These are phyloP conservation scores for Castanea sativa DNA, from an alignment of 306 rosid genomes.

Conservation along the genomic window DNA sequence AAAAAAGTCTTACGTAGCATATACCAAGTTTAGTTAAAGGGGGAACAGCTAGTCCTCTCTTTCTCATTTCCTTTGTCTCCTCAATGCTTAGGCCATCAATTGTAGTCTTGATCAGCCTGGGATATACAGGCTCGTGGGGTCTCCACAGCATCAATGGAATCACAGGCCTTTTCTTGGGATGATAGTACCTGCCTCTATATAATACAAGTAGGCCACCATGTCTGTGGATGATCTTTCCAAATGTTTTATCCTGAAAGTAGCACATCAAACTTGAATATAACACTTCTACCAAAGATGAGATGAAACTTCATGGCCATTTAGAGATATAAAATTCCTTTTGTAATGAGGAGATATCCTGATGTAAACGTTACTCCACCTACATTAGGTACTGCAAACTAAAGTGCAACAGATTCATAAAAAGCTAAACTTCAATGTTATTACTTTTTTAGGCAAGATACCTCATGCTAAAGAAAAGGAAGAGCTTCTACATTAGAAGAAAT, in stretches of 20 bases:
- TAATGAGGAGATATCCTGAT: neutral
- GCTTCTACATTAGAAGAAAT: constrained; percentile 2
- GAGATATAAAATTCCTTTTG: neutral
- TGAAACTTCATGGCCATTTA: neutral
- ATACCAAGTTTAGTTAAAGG: constrained; percentile 85
- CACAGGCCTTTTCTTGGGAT: constrained; percentile 61
- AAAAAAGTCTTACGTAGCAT: neutral
- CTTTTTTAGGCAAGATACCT: neutral
- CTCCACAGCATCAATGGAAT: constrained; percentile 95
- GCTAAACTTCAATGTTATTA: neutral
- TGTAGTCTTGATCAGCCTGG: constrained; percentile 82
- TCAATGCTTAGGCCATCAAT: constrained; percentile 77
- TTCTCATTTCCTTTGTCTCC: constrained; percentile 89
- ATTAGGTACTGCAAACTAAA: neutral
- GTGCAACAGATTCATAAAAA: neutral
- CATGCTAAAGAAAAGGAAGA: neutral
- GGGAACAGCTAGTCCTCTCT: constrained; percentile 77
- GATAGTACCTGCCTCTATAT: constrained; percentile 85
- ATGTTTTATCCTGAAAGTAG: constrained; percentile 76
- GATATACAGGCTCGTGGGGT: constrained; percentile 88
- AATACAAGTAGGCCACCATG: constrained; percentile 79
- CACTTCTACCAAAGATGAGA: constrained; percentile 16
- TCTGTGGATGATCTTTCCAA: constrained; percentile 74
- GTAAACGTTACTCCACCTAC: neutral
- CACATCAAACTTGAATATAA: constrained; percentile 16